phyloP scores from a whole-genome alignment of 2,329 filamentous ascomycete genomes.

The Dryadomyces quercus-mongolicae region DNA sequence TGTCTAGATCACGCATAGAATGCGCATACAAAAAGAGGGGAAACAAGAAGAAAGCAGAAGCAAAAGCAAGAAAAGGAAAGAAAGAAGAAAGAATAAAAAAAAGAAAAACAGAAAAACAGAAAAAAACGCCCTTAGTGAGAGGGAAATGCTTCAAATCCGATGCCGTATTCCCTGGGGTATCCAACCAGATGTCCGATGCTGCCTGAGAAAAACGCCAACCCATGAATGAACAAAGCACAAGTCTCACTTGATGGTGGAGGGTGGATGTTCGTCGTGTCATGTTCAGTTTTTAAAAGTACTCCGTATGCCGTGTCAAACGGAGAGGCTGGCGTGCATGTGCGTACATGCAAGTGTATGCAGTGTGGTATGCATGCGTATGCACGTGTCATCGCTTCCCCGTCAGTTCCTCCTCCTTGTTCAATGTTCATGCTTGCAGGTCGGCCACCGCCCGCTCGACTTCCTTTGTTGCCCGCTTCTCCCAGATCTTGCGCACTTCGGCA shows the following conservation, averaged over 20 bases:
- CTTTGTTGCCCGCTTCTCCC: conserved; percentile 63
- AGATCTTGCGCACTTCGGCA: conserved; percentile 52
- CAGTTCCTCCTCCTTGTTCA: conserved; percentile 50
- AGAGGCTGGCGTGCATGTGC: background rate
- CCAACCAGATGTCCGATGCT: conserved; percentile 3
- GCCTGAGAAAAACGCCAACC: conserved; percentile 4
- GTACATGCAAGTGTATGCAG: too few species aligned
- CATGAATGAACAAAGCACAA: conserved; percentile 2
- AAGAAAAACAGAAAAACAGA: background rate
- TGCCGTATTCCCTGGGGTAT: conserved; percentile 1
- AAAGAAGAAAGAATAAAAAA: background rate
- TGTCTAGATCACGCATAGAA: background rate
- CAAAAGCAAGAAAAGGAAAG: background rate
- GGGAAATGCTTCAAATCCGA: background rate
- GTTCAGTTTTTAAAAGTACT: background rate
- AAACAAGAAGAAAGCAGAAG: background rate
- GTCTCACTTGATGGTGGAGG: background rate
- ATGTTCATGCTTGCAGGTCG: conserved; percentile 33
- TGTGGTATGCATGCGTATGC: too few species aligned
- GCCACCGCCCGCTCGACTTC: conserved; percentile 70
- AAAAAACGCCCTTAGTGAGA: background rate
- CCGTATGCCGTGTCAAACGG: conserved; percentile 8
- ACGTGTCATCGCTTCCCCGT: conserved; percentile 17
- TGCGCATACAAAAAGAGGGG: too few species aligned
- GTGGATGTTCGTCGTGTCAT: conserved; percentile 9